Conservation (phyloP, 208 protist genomes). For the Acanthamoeba lenticulata region DNA sequence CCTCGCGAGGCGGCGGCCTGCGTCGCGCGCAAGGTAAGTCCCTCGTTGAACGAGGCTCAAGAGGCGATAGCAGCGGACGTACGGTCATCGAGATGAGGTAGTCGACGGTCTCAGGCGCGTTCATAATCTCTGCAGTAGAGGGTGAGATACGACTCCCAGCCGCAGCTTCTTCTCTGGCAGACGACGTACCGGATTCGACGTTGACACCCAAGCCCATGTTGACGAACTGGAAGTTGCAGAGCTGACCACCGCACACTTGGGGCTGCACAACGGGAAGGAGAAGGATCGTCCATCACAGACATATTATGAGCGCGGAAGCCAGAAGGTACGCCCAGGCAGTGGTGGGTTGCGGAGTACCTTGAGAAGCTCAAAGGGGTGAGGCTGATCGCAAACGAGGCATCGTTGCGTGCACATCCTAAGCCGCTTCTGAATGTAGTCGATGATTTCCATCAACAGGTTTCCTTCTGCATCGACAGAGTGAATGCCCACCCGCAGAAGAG, state of each 20-base stretch:
- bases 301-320: not conserved
- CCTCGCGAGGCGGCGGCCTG: not conserved
- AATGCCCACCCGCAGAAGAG: too few relatives aligned
- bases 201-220: not conserved
- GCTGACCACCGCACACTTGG: not conserved
- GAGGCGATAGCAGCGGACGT: not conserved
- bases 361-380: not conserved
- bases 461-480: not conserved
- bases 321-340: not conserved
- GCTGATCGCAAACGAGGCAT: constrained; percentile 22
- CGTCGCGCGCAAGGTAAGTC: too few relatives aligned
- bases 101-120: not conserved
- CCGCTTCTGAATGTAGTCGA: constrained; percentile 10
- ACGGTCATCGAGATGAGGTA: constrained; percentile 6
- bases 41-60: not conserved
- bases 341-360: not conserved
- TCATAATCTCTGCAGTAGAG: not conserved
- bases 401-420: not conserved
- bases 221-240: constrained; percentile 17
- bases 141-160: not conserved
- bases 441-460: constrained; percentile 1
- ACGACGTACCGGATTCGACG: not conserved
- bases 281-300: too few relatives aligned
- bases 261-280: not conserved
- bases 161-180: not conserved